Conservation (phyloP, 805 yeast species). For the Saccharomycopsis javanensis region DNA sequence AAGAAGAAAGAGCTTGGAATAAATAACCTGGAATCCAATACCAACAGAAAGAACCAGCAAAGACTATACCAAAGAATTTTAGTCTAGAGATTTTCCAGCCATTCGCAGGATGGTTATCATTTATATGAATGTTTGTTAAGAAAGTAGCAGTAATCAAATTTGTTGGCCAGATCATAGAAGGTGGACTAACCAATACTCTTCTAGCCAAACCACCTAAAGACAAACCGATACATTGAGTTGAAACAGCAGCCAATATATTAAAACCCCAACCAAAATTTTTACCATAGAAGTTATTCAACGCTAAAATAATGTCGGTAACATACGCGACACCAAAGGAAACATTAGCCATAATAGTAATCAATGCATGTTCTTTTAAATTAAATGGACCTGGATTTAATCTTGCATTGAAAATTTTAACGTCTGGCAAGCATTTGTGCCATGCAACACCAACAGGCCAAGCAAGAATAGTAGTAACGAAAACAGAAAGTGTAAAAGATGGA, state of each 20-base stretch:
- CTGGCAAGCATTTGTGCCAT: slow-evolving; percentile 24
- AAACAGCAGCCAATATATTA: slow-evolving; percentile 39
- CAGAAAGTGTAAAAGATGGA: slow-evolving; percentile 40
- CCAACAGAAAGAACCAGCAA: slow-evolving; percentile 36
- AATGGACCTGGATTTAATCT: slow-evolving; percentile 51
- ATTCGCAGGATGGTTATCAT: slow-evolving; percentile 40
- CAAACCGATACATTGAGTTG: slow-evolving; percentile 58
- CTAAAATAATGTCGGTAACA: slow-evolving; percentile 46
- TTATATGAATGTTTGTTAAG: slow-evolving; percentile 41
- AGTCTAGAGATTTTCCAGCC: slow-evolving; percentile 54
- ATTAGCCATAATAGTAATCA: slow-evolving; percentile 44
- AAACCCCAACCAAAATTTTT: slow-evolving; percentile 43
- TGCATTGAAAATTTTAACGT: slow-evolving; percentile 24
- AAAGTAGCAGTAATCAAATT: slow-evolving; percentile 51
- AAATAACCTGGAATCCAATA: slow-evolving; percentile 55
- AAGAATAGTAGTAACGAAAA: slow-evolving; percentile 43
- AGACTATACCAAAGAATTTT: slow-evolving; percentile 36
- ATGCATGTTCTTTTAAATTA: slow-evolving; percentile 54
- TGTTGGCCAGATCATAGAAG: slow-evolving; percentile 65
- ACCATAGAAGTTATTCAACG: slow-evolving; percentile 40
- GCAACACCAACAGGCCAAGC: slow-evolving; percentile 47
- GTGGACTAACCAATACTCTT: slow-evolving; percentile 50
- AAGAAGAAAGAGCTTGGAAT: slow-evolving; percentile 47
- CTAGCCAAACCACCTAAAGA: slow-evolving; percentile 57
- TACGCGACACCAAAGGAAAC: slow-evolving; percentile 42